Evolutionary conservation across 768 basidiomycete genomes (phyloP).

Genomic region (Trametes coccinea): DNA sequence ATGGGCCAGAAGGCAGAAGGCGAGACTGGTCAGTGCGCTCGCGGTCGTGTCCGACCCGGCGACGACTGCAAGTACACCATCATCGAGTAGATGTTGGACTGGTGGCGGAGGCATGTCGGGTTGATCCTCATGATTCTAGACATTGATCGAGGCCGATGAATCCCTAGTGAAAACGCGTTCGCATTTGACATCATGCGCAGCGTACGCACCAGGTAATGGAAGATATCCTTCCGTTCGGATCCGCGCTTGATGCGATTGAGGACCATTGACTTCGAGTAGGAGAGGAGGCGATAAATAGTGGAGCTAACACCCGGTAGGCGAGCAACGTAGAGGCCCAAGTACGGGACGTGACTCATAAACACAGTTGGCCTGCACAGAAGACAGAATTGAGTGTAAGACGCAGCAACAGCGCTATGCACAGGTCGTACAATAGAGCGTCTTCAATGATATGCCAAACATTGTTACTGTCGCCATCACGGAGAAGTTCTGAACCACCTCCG

Average conservation of each 20-base stretch:
- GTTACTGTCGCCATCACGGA: conserved; percentile 35
- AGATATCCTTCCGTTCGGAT: conserved; percentile 42
- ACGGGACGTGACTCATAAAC: background rate
- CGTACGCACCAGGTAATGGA: conserved; percentile 41
- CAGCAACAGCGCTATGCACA: background rate
- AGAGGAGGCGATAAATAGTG: background rate
- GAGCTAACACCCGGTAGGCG: conserved; percentile 1
- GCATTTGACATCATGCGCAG: too few relatives aligned
- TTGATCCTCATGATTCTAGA: conserved; percentile 42
- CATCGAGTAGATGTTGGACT: conserved; percentile 37
- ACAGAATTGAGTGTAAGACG: background rate
- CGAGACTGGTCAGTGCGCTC: conserved; percentile 37
- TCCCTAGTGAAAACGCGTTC: background rate
- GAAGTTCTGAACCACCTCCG: conserved; percentile 41
- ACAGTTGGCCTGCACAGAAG: background rate
- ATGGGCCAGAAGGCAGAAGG: conserved; percentile 37
- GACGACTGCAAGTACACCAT: conserved; percentile 43
- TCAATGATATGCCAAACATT: conserved; percentile 4
- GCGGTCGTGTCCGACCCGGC: conserved; percentile 50
- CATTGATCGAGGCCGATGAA: background rate
- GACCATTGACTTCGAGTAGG: background rate
- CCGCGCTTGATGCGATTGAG: conserved; percentile 28
- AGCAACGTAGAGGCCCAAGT: conserved; percentile 1
- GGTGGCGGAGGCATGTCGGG: conserved; percentile 37
- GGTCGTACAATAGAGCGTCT: background rate